These are phyloP conservation scores for Trichoderma asperelloides DNA, from an alignment of 495 filamentous ascomycete species.

Conservation along the genomic window DNA sequence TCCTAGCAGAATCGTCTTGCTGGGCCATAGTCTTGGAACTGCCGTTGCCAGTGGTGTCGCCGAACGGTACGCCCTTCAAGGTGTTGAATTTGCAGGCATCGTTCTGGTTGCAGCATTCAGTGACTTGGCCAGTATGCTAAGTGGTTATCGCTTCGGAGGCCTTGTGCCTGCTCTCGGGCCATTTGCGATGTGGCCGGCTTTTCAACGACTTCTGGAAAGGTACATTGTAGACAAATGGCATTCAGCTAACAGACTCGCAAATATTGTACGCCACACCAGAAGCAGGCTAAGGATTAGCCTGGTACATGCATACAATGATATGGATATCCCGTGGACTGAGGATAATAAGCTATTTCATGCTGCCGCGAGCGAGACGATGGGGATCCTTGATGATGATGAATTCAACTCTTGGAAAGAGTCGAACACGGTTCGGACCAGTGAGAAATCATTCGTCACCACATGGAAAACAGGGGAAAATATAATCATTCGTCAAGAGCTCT, in stretches of 20 bases:
- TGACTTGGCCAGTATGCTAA: conserved; percentile 58
- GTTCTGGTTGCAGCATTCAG: conserved; percentile 76
- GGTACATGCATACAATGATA: conserved; percentile 67
- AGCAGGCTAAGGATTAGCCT: conserved; percentile 56
- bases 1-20: conserved; percentile 61
- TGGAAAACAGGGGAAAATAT: conserved; percentile 31
- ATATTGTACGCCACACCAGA: conserved; percentile 36
- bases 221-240: conserved; percentile 46
- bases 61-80: conserved; percentile 48
- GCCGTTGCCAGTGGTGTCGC: conserved; percentile 66
- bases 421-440: conserved; percentile 27
- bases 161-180: conserved; percentile 71
- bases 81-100: conserved; percentile 55
- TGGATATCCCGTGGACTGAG: conserved; percentile 61
- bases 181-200: conserved; percentile 39
- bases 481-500: conserved; percentile 42
- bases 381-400: conserved; percentile 21
- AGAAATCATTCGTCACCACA: conserved; percentile 31
- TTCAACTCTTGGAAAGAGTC: conserved; percentile 32
- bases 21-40: conserved; percentile 88
- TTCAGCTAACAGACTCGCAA: conserved; percentile 35
- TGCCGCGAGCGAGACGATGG: conserved; percentile 44
- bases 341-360: conserved; percentile 47
- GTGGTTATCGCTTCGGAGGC: conserved; percentile 56
- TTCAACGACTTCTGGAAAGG: conserved; percentile 28